phyloP scores from a whole-genome alignment of 2,329 filamentous ascomycete genomes.

The Elsinoe necatrix region DNA sequence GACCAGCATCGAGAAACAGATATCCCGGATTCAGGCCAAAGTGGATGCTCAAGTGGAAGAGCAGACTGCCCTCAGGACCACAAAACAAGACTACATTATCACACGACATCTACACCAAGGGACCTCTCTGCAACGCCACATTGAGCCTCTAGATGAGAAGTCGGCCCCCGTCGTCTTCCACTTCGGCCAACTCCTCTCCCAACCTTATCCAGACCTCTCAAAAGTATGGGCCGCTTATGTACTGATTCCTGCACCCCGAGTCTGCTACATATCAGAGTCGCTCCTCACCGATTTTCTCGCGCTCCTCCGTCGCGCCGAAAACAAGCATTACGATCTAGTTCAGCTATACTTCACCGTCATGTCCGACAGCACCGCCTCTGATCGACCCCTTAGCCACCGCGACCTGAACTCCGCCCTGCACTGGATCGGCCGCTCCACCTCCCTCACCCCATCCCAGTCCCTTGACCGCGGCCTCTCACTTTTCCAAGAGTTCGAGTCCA shows the following conservation, averaged over 20 bases:
- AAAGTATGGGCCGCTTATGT: slow-evolving; percentile 47
- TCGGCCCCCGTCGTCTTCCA: slow-evolving; percentile 1
- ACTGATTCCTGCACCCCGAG: slow-evolving; percentile 44
- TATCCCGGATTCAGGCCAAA: neutral
- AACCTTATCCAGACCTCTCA: slow-evolving; percentile 13
- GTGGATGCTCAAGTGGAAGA: neutral
- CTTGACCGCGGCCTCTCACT: slow-evolving; percentile 62
- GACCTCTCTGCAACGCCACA: neutral
- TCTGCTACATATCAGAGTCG: slow-evolving; percentile 40
- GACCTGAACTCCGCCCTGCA: slow-evolving; percentile 83
- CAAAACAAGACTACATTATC: slow-evolving; percentile 2
- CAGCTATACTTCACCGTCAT: slow-evolving; percentile 74
- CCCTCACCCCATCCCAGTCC: slow-evolving; percentile 49
- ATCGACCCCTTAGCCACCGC: slow-evolving; percentile 55
- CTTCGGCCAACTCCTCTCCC: slow-evolving; percentile 1
- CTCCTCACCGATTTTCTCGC: slow-evolving; percentile 58
- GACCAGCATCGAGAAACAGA: neutral
- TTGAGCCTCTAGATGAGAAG: neutral
- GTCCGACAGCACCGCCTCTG: slow-evolving; percentile 70
- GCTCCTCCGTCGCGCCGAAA: slow-evolving; percentile 55
- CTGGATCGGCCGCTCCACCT: slow-evolving; percentile 65
- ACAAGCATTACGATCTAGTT: slow-evolving; percentile 49
- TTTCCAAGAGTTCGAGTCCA: slow-evolving; percentile 84
- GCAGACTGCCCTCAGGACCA: neutral
- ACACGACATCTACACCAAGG: neutral